These are phyloP conservation scores for Noccaea caerulescens DNA, from an alignment of 345 rosid species.

Conservation along the genomic window DNA sequence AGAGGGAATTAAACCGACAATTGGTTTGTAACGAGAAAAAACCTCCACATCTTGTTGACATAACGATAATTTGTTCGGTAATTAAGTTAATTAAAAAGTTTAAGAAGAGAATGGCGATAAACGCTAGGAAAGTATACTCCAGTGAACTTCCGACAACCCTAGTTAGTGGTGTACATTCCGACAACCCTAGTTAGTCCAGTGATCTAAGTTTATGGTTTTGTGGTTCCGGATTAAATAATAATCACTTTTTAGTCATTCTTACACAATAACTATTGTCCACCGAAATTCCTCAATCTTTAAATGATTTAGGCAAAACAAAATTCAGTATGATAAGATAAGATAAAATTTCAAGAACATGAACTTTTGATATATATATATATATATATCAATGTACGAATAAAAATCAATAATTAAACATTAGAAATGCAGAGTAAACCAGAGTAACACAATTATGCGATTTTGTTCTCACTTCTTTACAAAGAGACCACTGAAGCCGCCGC, in stretches of 20 bases:
- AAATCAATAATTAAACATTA: neutral
- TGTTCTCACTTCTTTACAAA: constrained; percentile 60
- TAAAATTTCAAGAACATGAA: constrained; percentile 9
- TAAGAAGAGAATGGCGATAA: neutral
- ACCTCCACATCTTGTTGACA: too few relatives aligned
- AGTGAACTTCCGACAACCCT: too few relatives aligned
- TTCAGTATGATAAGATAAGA: neutral
- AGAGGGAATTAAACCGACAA: neutral
- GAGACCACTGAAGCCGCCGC: constrained; percentile 68
- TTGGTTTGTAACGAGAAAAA: neutral
- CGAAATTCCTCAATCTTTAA: neutral
- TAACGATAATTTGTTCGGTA: neutral
- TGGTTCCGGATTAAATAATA: too few relatives aligned
- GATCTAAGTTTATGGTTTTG: too few relatives aligned
- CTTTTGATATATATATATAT: neutral
- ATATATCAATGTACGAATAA: constrained; percentile 17
- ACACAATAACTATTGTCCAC: neutral
- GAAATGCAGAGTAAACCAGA: constrained; percentile 12
- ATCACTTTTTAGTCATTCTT: too few relatives aligned
- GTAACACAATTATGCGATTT: neutral
- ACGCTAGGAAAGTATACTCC: neutral
- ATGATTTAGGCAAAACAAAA: neutral
- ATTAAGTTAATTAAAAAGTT: neutral
- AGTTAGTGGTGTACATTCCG: too few relatives aligned
- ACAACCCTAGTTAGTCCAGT: too few relatives aligned